Base-by-base conservation (phyloP, 441 rosid species). In the Aquilaria agallochum region DNA sequence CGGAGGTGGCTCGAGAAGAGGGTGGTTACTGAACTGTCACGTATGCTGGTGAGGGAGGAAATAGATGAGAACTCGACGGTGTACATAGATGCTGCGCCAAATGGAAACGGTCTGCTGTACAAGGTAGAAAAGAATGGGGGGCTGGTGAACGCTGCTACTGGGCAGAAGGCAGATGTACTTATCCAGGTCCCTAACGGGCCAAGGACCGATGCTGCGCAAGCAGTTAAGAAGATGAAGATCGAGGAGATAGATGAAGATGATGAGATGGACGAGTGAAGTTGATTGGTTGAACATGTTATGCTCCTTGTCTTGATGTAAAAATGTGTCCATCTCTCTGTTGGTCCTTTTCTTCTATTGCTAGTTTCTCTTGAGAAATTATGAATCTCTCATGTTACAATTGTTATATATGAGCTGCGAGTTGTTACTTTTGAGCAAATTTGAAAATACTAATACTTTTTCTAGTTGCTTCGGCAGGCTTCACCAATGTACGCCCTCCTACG, bases 1-100 rank as follows among this genome's bases (percentile, higher is more conserved):
- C 73, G 97, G 74, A 86, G 99, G 55, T 94, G 96, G 99, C 90
- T 91, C 0, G 89, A 94, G 82, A 91, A 64, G 76, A 80, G 77
- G 78, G 96, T 94, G 58, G 96, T 94, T 2, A 91, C 96, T 0
- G 86, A 87, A 68, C 67, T 94, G 4, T 94, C 96, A 3, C 83
- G 82, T 65, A 87, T 89, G 99, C 80, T 91, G 0, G 57, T 91
- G 42, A 77, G 80, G 65, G 91, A 86, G 33, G 94, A 91, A 48
- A 89, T 94, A 0, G 96, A 94, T 9, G 92, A 91, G 61, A 94
- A 86, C 83, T 79, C 89, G 0, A 89, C 94, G 0, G 95, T 91
- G 42, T 81, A 83, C 70, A 83, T 91, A 11, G 92, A 87, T 2
- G 87, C 85, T 0, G 83, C 68, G 4, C 15, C 71, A 5, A 56